Conservation (phyloP, 208 protist genomes). For the Leishmania arabica region DNA sequence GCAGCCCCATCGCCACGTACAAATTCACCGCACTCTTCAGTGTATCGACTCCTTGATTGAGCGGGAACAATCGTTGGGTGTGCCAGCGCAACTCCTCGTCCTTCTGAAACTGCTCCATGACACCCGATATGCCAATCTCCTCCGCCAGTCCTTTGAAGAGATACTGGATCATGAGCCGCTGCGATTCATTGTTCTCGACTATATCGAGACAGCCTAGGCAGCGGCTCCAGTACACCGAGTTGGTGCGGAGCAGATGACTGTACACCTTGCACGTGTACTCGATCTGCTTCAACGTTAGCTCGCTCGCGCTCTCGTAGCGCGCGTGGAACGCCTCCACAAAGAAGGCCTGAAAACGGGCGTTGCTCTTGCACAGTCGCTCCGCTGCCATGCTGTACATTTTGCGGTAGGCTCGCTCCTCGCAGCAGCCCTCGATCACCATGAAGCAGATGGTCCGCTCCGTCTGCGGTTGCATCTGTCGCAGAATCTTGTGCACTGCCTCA, state of each 20-base stretch:
- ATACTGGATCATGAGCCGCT: slow-evolving; percentile 82
- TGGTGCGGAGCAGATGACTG: slow-evolving; percentile 95
- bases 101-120: slow-evolving; percentile 43
- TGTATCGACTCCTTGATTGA: slow-evolving; percentile 27
- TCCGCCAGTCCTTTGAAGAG: slow-evolving; percentile 66
- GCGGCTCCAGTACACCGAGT: slow-evolving; percentile 94
- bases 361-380: slow-evolving; percentile 96
- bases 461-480: slow-evolving; percentile 78
- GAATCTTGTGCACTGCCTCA: slow-evolving; percentile 99
- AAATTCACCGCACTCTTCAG: slow-evolving; percentile 68
- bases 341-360: slow-evolving; percentile 81
- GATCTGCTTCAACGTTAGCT: slow-evolving; percentile 97
- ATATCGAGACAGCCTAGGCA: slow-evolving; percentile 73
- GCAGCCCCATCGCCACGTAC: slow-evolving; percentile 76
- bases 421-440: slow-evolving; percentile 99
- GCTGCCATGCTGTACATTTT: slow-evolving; percentile 96
- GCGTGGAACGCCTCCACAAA: slow-evolving; percentile 89
- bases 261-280: slow-evolving; percentile 98
- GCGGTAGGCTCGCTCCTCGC: slow-evolving; percentile 96
- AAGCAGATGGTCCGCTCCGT: slow-evolving; percentile 88
- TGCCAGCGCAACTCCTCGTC: slow-evolving; percentile 61
- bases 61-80: slow-evolving; percentile 63
- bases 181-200: slow-evolving; percentile 70
- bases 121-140: slow-evolving; percentile 59
- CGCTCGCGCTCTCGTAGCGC: slow-evolving; percentile 93